These are phyloP conservation scores for Solanum pennellii DNA, from an alignment of 257 asterid species.

Conservation along the genomic window DNA sequence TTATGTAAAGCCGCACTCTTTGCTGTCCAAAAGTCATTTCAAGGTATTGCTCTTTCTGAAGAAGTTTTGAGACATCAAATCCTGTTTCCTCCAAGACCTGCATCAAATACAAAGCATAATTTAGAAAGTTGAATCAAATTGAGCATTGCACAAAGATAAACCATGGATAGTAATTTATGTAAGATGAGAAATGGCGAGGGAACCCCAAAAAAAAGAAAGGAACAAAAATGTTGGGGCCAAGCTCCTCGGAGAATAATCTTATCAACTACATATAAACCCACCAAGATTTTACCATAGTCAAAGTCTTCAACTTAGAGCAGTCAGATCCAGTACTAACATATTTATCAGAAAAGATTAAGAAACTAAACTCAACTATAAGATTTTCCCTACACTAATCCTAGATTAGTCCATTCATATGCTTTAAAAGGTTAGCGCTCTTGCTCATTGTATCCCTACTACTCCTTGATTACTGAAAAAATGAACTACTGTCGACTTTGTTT, in stretches of 20 bases:
- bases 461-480: background rate
- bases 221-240: background rate
- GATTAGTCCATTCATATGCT: background rate
- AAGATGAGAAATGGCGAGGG: background rate
- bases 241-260: background rate
- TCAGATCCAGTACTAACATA: background rate
- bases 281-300: background rate
- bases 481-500: background rate
- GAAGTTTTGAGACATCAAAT: slow-evolving; percentile 65
- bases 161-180: background rate
- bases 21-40: slow-evolving; percentile 84
- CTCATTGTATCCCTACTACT: background rate
- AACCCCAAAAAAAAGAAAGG: background rate
- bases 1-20: slow-evolving; percentile 75
- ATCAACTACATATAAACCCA: background rate
- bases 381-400: background rate
- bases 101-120: slow-evolving; percentile 12
- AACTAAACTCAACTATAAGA: background rate
- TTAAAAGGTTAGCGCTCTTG: background rate
- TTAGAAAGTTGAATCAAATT: background rate
- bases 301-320: background rate
- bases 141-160: background rate
- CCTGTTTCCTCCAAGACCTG: slow-evolving; percentile 92
- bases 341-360: background rate
- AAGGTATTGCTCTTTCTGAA: slow-evolving; percentile 53